phyloP scores from a whole-genome alignment of 2,329 filamentous ascomycete genomes.

The Ascochyta lentis region DNA sequence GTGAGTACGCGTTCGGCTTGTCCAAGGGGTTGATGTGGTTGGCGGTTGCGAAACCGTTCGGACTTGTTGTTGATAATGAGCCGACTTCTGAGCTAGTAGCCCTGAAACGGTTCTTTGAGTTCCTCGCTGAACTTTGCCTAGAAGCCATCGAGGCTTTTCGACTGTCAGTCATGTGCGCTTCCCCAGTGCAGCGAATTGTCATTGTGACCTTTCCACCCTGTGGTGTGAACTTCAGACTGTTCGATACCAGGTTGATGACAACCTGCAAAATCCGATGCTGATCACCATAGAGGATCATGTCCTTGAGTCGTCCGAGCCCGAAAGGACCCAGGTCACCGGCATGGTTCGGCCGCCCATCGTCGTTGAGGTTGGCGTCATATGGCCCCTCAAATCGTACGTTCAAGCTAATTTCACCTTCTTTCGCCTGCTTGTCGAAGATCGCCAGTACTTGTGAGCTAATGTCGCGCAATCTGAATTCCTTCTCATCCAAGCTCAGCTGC shows the following conservation, averaged over 20 bases:
- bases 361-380: constrained; percentile 47
- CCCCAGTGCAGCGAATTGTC: constrained; percentile 75
- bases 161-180: constrained; percentile 55
- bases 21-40: constrained; percentile 55
- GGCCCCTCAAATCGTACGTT: constrained; percentile 72
- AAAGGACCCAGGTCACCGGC: constrained; percentile 68
- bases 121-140: constrained; percentile 47
- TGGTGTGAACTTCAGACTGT: constrained; percentile 90
- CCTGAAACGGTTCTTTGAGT: constrained; percentile 40
- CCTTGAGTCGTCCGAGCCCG: constrained; percentile 73
- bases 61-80: constrained; percentile 35
- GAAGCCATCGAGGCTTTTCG: constrained; percentile 56
- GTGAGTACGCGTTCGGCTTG: constrained; percentile 45
- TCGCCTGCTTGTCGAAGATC: constrained; percentile 89
- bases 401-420: constrained; percentile 78
- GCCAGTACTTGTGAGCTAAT: constrained; percentile 81
- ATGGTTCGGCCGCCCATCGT: constrained; percentile 43
- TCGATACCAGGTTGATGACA: constrained; percentile 92
- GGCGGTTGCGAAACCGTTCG: constrained; percentile 48
- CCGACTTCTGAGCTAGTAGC: constrained; percentile 43
- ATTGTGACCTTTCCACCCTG: constrained; percentile 76
- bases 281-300: constrained; percentile 92
- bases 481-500: constrained; percentile 80
- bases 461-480: constrained; percentile 84
- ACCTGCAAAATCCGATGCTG: constrained; percentile 89